These are phyloP conservation scores for Pseudopediastrum boryanum DNA, from an alignment of 139 green algal genomes.

Conservation along the genomic window DNA sequence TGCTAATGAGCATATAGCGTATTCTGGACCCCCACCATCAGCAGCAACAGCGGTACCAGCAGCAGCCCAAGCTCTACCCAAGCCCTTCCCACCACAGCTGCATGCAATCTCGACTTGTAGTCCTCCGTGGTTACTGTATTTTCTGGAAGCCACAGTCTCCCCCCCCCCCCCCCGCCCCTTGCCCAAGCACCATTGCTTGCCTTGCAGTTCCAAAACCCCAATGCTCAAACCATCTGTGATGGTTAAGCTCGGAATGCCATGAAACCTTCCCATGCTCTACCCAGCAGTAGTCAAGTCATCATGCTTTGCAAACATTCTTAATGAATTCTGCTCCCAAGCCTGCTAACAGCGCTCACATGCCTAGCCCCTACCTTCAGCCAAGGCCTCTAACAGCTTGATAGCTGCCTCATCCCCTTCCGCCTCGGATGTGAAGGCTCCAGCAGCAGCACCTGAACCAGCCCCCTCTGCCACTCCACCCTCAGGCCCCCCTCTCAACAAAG, in stretches of 20 bases:
- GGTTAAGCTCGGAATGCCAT: not conserved
- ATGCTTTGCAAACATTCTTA: conserved; percentile 4
- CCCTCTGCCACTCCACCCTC: conserved; percentile 4
- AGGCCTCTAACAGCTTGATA: conserved; percentile 37
- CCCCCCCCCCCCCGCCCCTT: no score
- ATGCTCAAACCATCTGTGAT: not conserved
- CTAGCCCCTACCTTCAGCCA: conserved; percentile 30
- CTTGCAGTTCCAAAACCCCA: not conserved
- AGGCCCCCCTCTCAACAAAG: conserved; percentile 6
- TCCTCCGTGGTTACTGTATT: no score
- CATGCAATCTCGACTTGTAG: no score
- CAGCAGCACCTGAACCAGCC: not conserved
- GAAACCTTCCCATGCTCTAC: no score
- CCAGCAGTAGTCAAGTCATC: not conserved
- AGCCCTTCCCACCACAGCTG: no score
- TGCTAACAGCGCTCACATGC: conserved; percentile 52
- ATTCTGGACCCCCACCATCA: no score
- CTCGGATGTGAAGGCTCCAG: conserved; percentile 1
- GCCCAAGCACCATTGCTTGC: no score
- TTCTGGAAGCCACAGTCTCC: no score
- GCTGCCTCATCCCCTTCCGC: conserved; percentile 51
- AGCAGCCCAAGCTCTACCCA: no score
- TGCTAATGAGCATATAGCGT: no score
- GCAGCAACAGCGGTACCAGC: no score
- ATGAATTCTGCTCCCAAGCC: no score